Base-by-base conservation (phyloP, 331 rosid genomes). In the Quercus phellos region DNA sequence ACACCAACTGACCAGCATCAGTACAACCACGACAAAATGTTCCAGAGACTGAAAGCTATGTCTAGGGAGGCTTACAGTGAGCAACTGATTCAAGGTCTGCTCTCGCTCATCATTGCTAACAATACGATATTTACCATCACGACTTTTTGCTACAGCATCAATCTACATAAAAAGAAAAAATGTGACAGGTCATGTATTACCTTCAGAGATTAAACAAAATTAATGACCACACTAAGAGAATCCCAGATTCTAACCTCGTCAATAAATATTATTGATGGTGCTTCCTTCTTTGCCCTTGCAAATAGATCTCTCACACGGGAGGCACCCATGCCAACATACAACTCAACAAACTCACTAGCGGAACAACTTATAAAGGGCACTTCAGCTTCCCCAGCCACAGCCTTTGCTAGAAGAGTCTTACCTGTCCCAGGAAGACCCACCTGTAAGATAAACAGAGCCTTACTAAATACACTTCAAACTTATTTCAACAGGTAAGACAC, bases 361-460 rank as follows among this genome's bases (percentile, higher is more conserved):
- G 99, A 95, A 85, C 99, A 95, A 78, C 97, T 95, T 80, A 92
- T 85, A 78, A 95, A 95, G 68, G 99, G 99, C 26, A 95, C 99
- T 61, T 95, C 99, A 79, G 99, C 99, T 82, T 95, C 99, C 74
- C 98, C 97, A 30, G 99, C 99, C 61, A 95, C 98, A 75, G 97
- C 99, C 91, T 95, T 92, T 53, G 99, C 99, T 51, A 95, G 94
- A 85, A 95, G 97, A 74, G 99, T 95, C 91, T 95, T 95, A 56
- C 99, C 99, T 74, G 99, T 95, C 85, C 99, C 99, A 76, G 99
- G 99, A 84, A 92, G 99, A 89, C 99, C 99, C 78, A 95, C 98
- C 97, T 94, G 87, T 75, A 90, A 82, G 77, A 87, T 79, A 67
- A 77, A 85, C 67, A 73, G 73, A 61, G 43, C n/a, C 70, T 81